Percentiles rank a stretch among this genome's conserved stretches.
Evolutionary conservation across 2,329 filamentous ascomycete genomes (phyloP).

Genomic region (Microdochium trichocladiopsis): DNA sequence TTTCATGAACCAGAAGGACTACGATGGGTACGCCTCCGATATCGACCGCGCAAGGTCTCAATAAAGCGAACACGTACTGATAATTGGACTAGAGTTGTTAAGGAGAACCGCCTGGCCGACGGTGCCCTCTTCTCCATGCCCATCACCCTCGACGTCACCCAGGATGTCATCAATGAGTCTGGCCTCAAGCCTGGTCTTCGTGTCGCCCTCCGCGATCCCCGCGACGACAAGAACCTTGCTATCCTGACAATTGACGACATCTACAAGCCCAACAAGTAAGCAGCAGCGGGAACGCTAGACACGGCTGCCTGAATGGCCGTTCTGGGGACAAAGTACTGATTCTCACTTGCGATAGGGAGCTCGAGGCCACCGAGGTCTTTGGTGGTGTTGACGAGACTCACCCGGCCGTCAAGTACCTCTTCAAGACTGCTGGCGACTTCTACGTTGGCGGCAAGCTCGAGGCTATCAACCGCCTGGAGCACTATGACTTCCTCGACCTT

Average conservation of each 20-base stretch:
- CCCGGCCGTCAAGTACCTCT: constrained; percentile 87
- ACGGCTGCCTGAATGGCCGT: no score
- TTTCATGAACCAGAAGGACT: constrained; percentile 97
- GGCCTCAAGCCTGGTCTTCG: constrained; percentile 74
- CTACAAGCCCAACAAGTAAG: constrained; percentile 92
- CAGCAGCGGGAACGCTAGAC: no score
- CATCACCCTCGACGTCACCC: constrained; percentile 82
- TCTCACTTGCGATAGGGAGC: constrained; percentile 45
- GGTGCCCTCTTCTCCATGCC: constrained; percentile 95
- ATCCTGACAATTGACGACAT: constrained; percentile 95
- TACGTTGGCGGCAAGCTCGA: constrained; percentile 96
- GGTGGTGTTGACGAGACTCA: constrained; percentile 85
- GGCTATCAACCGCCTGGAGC: constrained; percentile 88
- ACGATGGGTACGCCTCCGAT: constrained; percentile 62
- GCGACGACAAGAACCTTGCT: constrained; percentile 91
- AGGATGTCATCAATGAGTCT: constrained; percentile 66
- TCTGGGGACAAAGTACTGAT: constrained; percentile 20
- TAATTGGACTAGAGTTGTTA: constrained; percentile 62
- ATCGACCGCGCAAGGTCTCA: not conserved
- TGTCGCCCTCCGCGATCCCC: constrained; percentile 86
- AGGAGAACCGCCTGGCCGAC: constrained; percentile 76
- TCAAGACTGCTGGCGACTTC: constrained; percentile 72
- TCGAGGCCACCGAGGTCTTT: constrained; percentile 92
- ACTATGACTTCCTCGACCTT: constrained; percentile 98
- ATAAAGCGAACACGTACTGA: constrained; percentile 16